phyloP scores from a whole-genome alignment of 2,329 filamentous ascomycete genomes.

The Boeremia lycopersici region DNA sequence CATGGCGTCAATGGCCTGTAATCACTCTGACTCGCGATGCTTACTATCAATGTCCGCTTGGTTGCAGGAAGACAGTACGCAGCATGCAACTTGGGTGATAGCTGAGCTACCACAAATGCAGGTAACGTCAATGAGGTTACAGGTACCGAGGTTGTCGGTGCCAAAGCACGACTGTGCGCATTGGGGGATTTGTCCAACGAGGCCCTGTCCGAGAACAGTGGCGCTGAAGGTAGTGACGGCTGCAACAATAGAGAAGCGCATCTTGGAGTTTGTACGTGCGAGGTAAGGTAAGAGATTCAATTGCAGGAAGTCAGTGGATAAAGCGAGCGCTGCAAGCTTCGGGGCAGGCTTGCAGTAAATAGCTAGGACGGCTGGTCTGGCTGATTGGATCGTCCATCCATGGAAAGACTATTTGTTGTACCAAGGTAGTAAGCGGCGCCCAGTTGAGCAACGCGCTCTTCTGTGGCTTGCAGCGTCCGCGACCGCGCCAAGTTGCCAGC shows the following conservation, averaged over 20 bases:
- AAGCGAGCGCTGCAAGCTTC: background rate
- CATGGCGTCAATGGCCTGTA: slow-evolving; percentile 5
- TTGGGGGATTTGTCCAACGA: slow-evolving; percentile 30
- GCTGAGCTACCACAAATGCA: slow-evolving; percentile 52
- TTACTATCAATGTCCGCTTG: slow-evolving; percentile 40
- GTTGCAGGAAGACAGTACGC: slow-evolving; percentile 48
- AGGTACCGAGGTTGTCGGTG: slow-evolving; percentile 44
- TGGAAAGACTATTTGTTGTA: background rate
- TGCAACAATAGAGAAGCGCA: slow-evolving; percentile 37
- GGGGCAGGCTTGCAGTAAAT: slow-evolving; percentile 11
- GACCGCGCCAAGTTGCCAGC: slow-evolving; percentile 2
- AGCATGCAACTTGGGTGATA: slow-evolving; percentile 52
- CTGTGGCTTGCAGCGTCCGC: slow-evolving; percentile 6
- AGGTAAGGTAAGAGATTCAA: background rate
- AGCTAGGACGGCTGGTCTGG: slow-evolving; percentile 4
- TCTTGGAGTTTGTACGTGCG: slow-evolving; percentile 9
- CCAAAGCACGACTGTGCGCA: slow-evolving; percentile 49
- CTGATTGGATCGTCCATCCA: slow-evolving; percentile 2
- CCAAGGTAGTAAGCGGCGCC: slow-evolving; percentile 5
- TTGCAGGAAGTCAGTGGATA: background rate
- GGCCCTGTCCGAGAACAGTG: slow-evolving; percentile 31
- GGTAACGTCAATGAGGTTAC: slow-evolving; percentile 47
- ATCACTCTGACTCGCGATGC: background rate
- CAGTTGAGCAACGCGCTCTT: background rate
- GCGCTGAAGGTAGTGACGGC: slow-evolving; percentile 33